phyloP scores from a whole-genome alignment of 805 yeast genomes.

The Ogataea degrootiae region DNA sequence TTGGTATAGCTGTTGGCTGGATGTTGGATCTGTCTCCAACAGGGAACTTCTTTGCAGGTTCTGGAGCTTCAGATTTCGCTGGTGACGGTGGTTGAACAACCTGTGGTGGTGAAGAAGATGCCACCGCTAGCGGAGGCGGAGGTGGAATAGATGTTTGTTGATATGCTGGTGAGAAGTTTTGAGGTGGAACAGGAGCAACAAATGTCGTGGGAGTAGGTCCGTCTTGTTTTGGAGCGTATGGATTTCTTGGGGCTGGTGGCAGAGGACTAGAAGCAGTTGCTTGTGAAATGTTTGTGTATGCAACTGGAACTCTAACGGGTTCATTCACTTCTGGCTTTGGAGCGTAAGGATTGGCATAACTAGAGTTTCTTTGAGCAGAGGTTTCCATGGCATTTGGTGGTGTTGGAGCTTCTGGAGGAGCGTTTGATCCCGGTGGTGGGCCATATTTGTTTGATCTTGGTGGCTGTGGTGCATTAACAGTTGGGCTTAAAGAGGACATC shows the following conservation, averaged over 20 bases:
- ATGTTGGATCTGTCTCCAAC: slow-evolving; percentile 67
- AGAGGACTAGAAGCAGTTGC: slow-evolving; percentile 10
- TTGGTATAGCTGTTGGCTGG: slow-evolving; percentile 51
- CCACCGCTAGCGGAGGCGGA: slow-evolving; percentile 18
- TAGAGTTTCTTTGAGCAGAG: slow-evolving; percentile 8
- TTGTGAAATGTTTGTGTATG: slow-evolving; percentile 18
- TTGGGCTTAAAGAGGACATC: slow-evolving; percentile 13
- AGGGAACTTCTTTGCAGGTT: slow-evolving; percentile 33
- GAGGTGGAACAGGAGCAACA: slow-evolving; percentile 1
- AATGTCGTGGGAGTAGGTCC: slow-evolving; percentile 4
- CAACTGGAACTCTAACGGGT: slow-evolving; percentile 24
- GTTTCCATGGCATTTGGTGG: slow-evolving; percentile 22
- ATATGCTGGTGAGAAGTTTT: background rate
- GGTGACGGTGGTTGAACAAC: slow-evolving; percentile 14
- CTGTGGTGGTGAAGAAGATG: slow-evolving; percentile 13
- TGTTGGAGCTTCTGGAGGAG: slow-evolving; percentile 12
- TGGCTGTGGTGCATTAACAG: slow-evolving; percentile 2
- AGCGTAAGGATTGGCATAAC: slow-evolving; percentile 31
- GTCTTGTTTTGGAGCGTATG: slow-evolving; percentile 34
- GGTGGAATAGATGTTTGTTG: slow-evolving; percentile 12
- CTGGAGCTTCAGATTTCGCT: slow-evolving; percentile 11
- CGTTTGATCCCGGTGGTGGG: slow-evolving; percentile 3
- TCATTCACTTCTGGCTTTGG: slow-evolving; percentile 26
- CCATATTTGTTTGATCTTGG: slow-evolving; percentile 19
- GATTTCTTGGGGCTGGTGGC: slow-evolving; percentile 24